Conservation (phyloP, 106 monocot species). For the Platanthera guangdongensis region DNA sequence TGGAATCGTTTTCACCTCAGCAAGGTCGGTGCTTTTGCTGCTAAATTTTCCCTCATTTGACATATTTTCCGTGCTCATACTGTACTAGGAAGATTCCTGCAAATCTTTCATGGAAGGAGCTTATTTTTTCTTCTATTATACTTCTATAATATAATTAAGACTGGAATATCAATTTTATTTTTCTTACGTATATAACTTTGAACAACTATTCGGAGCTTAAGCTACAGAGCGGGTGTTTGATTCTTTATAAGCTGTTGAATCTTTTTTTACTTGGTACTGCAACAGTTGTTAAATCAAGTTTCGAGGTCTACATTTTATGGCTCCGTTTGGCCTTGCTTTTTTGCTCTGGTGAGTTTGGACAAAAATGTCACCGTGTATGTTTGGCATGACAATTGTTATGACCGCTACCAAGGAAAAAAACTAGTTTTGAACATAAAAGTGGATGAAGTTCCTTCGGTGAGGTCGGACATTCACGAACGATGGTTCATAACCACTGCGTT, state of each 20-base stretch:
- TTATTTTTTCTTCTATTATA: not conserved
- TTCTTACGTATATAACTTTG: not conserved
- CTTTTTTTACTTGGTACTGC: not conserved
- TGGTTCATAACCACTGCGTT: too few relatives aligned
- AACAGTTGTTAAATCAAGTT: not conserved
- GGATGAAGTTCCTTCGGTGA: too few relatives aligned
- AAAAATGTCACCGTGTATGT: too few relatives aligned
- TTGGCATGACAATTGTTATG: too few relatives aligned
- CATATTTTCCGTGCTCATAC: not conserved
- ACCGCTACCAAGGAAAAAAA: too few relatives aligned
- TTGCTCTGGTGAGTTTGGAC: too few relatives aligned
- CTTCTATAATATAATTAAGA: not conserved
- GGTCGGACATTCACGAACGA: too few relatives aligned
- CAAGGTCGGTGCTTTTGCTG: slow-evolving; percentile 5
- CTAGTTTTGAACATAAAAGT: too few relatives aligned
- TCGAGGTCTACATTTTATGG: not conserved
- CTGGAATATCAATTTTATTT: not conserved
- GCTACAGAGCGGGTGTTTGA: not conserved
- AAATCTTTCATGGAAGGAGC: not conserved
- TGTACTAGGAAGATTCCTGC: not conserved
- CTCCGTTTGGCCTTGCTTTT: too few relatives aligned
- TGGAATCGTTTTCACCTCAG: slow-evolving; percentile 1
- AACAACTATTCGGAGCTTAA: not conserved
- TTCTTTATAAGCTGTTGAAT: not conserved
- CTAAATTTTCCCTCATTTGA: not conserved